phyloP scores from a whole-genome alignment of 2,329 filamentous ascomycete genomes.

The Pseudogymnoascus sp. region DNA sequence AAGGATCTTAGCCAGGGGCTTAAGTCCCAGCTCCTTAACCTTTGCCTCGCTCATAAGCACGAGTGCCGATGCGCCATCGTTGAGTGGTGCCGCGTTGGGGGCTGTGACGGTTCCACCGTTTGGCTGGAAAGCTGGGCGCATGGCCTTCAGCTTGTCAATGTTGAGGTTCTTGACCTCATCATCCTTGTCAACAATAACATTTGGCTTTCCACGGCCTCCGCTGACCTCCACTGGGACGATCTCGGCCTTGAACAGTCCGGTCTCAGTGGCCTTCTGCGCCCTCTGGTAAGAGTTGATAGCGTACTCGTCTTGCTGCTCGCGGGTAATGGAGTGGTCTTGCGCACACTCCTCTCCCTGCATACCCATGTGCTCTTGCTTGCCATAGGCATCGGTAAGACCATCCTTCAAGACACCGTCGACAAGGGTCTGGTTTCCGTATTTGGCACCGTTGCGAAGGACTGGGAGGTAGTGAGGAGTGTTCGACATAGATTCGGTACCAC shows the following conservation, averaged over 20 bases:
- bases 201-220: slow-evolving; percentile 83
- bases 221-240: slow-evolving; percentile 85
- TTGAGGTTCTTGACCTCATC: slow-evolving; percentile 96
- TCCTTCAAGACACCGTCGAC: slow-evolving; percentile 92
- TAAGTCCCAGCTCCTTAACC: slow-evolving; percentile 83
- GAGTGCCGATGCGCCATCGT: slow-evolving; percentile 86
- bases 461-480: slow-evolving; percentile 95
- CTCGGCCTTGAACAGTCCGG: slow-evolving; percentile 73
- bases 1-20: slow-evolving; percentile 90
- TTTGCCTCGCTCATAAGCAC: slow-evolving; percentile 92
- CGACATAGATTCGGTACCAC: slow-evolving; percentile 97
- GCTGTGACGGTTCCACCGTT: slow-evolving; percentile 85
- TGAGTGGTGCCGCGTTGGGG: slow-evolving; percentile 92
- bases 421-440: slow-evolving; percentile 86
- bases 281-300: slow-evolving; percentile 93
- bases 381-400: slow-evolving; percentile 86
- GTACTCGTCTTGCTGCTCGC: slow-evolving; percentile 89
- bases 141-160: slow-evolving; percentile 71
- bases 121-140: slow-evolving; percentile 76
- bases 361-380: slow-evolving; percentile 93
- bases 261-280: slow-evolving; percentile 76
- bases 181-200: slow-evolving; percentile 70
- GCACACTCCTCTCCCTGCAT: slow-evolving; percentile 88
- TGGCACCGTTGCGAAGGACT: slow-evolving; percentile 75
- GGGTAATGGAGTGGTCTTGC: slow-evolving; percentile 68